Evolutionary conservation across 1,139 yeast species (phyloP), one percentile per base, ranked within the genome.

Genomic region (Neolecta irregularis): DNA sequence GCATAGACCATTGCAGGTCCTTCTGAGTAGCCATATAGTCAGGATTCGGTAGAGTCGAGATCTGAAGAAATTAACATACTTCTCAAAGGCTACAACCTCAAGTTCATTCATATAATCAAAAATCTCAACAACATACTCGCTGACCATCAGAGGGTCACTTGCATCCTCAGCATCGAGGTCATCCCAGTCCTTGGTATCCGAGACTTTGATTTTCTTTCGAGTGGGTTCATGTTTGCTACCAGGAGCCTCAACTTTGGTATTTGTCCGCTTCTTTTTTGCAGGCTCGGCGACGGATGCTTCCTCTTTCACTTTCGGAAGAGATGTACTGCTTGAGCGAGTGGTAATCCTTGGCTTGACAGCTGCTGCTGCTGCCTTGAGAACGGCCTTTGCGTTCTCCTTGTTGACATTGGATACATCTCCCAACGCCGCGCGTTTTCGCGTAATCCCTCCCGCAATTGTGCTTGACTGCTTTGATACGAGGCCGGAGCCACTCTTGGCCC

Each of bases 121-220:
- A 41, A 88, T 85, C 42, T 81, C 95, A 46, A 64, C 69, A 39
- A 80, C 93, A 53, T 83, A 88, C 60, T 88, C 98, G 47, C 85
- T 73, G 21, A 80, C 95, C 95, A 85, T 83, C 45, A 79, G 64
- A 7, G 96, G 96, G 56, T 88, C 98, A 48, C 78, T 85, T 42
- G 63, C 60, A 54, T 88, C 98, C 48, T 80, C 94, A 35, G 77
- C 85, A 53, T 85, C 95, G 41, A 85, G 63, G 54, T 85, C 94
- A 49, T 80, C 93, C 92, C 93, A 83, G 24, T 44, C 47, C 13
- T 40, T 15, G 19, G 33, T 11, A 3, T 24, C 19, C 11, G 35
- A 17, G 5, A 31, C 33, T 25, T 23, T 20, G 13, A 19, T 33
- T 12, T 15, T 24, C 15, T 15, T 32, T 30, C 24, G 25, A 15